Evolutionary conservation across 371 early-diverging fungal genomes (phyloP).

Genomic region (Circinella minor): DNA sequence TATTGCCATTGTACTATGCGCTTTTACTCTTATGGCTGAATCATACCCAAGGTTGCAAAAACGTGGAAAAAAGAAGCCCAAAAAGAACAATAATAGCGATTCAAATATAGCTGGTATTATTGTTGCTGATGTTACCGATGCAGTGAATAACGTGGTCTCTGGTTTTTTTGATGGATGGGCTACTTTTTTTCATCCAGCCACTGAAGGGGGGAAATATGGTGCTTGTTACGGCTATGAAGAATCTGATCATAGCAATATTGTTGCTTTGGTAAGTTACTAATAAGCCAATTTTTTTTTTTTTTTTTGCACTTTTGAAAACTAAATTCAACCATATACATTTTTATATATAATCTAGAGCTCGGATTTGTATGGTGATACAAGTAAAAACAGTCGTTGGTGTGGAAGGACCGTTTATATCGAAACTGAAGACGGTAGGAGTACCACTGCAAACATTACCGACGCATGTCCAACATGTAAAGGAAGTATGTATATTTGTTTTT

Average conservation of each 20-base stretch:
- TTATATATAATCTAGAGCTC: background rate
- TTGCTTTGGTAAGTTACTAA: background rate
- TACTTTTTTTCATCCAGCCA: background rate
- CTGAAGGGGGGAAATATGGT: background rate
- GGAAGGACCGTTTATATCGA: background rate
- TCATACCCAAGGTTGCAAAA: background rate
- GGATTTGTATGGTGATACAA: background rate
- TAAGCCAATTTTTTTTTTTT: background rate
- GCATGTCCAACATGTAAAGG: background rate
- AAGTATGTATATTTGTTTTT: background rate
- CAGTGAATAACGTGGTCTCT: background rate
- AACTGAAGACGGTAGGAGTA: background rate
- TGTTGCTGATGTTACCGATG: background rate
- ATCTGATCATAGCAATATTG: background rate
- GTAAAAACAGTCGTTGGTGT: slow-evolving; percentile 5
- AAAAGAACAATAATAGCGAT: background rate
- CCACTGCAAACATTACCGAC: background rate
- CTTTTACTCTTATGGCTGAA: background rate
- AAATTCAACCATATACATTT: background rate
- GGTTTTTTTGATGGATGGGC: background rate
- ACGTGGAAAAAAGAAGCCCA: background rate
- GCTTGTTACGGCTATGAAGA: background rate
- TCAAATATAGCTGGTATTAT: background rate
- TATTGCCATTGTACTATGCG: background rate
- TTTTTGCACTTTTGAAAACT: background rate